Evolutionary conservation across 179 eudicot genomes (phyloP), one percentile per base, ranked within the genome.

Genomic region (Carnegiea gigantea): DNA sequence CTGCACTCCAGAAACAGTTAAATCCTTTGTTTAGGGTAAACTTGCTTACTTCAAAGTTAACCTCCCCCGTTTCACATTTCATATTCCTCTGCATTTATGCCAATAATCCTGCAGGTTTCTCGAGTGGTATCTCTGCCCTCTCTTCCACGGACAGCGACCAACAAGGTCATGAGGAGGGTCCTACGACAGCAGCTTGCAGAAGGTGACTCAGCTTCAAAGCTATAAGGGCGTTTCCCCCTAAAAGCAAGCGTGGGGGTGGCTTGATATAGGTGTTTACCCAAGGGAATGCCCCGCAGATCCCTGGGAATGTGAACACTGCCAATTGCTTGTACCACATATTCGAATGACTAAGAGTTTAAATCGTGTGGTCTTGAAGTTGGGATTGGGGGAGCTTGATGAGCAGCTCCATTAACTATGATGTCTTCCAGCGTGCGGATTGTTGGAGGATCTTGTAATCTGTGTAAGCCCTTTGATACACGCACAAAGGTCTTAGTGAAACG

Each of bases 151-250:
- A 96, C 99, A 48, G 99, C 99, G 5, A 90, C 94, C 60, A 96
- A 94, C 85, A 96, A 96, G 88, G 98, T 96, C 24, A 94, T 96
- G 99, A 89, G 99, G 85, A 89, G 98, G 89, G 93, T 96, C 75
- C 85, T 96, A 82, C 81, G 99, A 65, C 92, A 96, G 81, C 93
- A 93, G 81, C 81, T 94, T 20, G 81, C 90, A 73, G 89, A 89
- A 72, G 36, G 79, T 62, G n/a, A 70, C 51, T 10, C 78, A 1
- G 68, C 14, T 73, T 73, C 85, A 2, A 85, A 83, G 75, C 70
- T 85, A 53, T 85, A 79, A 85, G 24, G 44, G 20, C 12, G 44
- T 73, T 17, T 70, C 18, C 28, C 17, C 6, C 40, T 40, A 40
- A 40, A 40, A 0, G 62, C 23, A 20, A 15, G 62, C 0, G 23